Conservation (phyloP, 192 early-diverging fungal species). For the Backusella psychrophila region DNA sequence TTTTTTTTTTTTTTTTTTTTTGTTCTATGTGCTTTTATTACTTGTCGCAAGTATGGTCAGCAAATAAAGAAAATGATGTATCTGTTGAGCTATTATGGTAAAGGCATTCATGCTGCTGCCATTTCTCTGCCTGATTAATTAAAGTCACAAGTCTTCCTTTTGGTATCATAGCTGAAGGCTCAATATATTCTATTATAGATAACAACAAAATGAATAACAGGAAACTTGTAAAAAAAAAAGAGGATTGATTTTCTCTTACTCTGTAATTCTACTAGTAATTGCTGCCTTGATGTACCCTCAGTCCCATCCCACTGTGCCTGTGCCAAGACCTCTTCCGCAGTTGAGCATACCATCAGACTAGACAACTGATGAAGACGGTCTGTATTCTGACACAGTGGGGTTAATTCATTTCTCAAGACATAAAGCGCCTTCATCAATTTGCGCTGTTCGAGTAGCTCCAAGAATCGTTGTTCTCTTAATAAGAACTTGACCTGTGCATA, state of each 20-base stretch:
- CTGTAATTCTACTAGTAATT: slow-evolving; percentile 62
- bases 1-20: not conserved
- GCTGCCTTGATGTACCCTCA: slow-evolving; percentile 62
- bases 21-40: slow-evolving; percentile 24
- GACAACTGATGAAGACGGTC: slow-evolving; percentile 74
- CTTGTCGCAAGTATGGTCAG: slow-evolving; percentile 76
- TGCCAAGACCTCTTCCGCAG: slow-evolving; percentile 61
- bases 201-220: not conserved
- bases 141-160: slow-evolving; percentile 80
- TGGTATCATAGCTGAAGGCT: slow-evolving; percentile 85
- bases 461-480: slow-evolving; percentile 85
- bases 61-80: slow-evolving; percentile 57
- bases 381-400: slow-evolving; percentile 65
- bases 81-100: slow-evolving; percentile 74
- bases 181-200: slow-evolving; percentile 60
- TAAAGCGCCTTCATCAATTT: slow-evolving; percentile 70
- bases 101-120: slow-evolving; percentile 75
- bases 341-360: slow-evolving; percentile 71
- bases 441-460: slow-evolving; percentile 78
- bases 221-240: not conserved
- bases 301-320: slow-evolving; percentile 82
- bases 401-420: slow-evolving; percentile 79
- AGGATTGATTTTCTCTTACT: slow-evolving; percentile 38
- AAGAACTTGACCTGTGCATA: slow-evolving; percentile 60
- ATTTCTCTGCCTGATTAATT: slow-evolving; percentile 73